Base-by-base conservation (phyloP, 2,329 filamentous ascomycete species). In the Cordyceps cicadae region DNA sequence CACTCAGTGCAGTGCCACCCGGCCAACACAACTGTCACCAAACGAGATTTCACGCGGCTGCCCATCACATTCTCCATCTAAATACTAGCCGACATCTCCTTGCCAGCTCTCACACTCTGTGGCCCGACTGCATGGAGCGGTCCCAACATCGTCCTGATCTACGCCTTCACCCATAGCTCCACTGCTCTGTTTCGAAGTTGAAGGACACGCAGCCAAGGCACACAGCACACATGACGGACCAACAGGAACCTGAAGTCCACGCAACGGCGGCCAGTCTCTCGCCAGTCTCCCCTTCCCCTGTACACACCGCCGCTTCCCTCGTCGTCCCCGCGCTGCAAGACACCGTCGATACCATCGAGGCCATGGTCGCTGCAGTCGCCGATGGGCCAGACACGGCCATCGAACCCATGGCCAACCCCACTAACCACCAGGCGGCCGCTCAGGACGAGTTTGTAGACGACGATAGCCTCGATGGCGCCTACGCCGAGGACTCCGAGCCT, bases 311-410 rank as follows among this genome's bases (percentile, higher is more conserved):
- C 60, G 76, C 78, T 29, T 71, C 79, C 51, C 70, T 77, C 59
- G 73, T 78, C 62, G 76, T 82, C 58, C 79, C 80, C 37, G 71
- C 74, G 29, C 78, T 83, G 61, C 80, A 83, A 68, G 74, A 81
- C 63, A 80, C 79, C 59, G 80, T 79, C 66, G 79, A 82, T 64
- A 76, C 72, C 63, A 72, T 80, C 63, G 77, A 77, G 73, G 75
- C 74, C 68, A 80, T 79, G 74, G 73, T 74, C 62, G 73, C 71
- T 62, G 74, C 70, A 43, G 73, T 69, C 53, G 64, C 68, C 63
- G 64, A 67, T 60, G 63, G 68, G 66, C 70, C 72, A 60, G 66
- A 66, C 62, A n/a, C 14, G 9, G 66, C 67, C 67, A 71, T 69
- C 62, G 66, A 66, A 14, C 51, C 62, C 67, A 29, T 65, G 64